Conservation (phyloP, 345 rosid species). For the Bruguiera sexangula region DNA sequence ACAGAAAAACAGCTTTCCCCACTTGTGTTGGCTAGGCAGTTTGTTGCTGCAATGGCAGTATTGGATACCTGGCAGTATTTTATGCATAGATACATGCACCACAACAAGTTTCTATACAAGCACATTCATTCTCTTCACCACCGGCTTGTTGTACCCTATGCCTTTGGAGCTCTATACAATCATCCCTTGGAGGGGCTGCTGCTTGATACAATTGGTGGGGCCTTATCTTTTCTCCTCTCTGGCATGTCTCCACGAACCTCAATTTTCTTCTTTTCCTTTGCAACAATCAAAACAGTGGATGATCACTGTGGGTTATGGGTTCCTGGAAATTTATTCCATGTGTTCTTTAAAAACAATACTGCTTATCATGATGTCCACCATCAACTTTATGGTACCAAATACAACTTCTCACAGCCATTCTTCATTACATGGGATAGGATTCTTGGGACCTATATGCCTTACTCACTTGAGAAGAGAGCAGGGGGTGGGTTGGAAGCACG, state of each 20-base stretch:
- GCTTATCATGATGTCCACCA: conserved; percentile 88
- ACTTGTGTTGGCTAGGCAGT: conserved; percentile 57
- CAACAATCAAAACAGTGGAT: conserved; percentile 79
- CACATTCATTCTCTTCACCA: conserved; percentile 83
- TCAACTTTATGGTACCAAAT: conserved; percentile 75
- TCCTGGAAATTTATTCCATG: conserved; percentile 74
- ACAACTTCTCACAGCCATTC: conserved; percentile 82
- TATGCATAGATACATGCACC: conserved; percentile 80
- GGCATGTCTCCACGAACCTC: conserved; percentile 85
- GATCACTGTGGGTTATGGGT: conserved; percentile 85
- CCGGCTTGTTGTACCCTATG: conserved; percentile 79
- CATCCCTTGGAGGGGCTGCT: conserved; percentile 82
- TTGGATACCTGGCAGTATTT: conserved; percentile 88
- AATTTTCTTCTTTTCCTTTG: conserved; percentile 85
- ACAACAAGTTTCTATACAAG: conserved; percentile 74
- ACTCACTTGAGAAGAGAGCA: conserved; percentile 60
- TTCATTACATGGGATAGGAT: conserved; percentile 77
- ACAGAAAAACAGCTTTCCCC: conserved; percentile 39
- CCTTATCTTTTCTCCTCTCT: conserved; percentile 69
- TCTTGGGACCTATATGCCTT: conserved; percentile 87
- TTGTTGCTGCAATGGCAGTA: conserved; percentile 62
- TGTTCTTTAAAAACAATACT: conserved; percentile 69
- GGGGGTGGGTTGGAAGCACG: conserved; percentile 74
- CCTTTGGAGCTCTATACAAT: conserved; percentile 79
- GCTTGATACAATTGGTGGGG: conserved; percentile 74